Conservation (phyloP, 192 early-diverging fungal genomes). For the Pilobolus umbonatus region DNA sequence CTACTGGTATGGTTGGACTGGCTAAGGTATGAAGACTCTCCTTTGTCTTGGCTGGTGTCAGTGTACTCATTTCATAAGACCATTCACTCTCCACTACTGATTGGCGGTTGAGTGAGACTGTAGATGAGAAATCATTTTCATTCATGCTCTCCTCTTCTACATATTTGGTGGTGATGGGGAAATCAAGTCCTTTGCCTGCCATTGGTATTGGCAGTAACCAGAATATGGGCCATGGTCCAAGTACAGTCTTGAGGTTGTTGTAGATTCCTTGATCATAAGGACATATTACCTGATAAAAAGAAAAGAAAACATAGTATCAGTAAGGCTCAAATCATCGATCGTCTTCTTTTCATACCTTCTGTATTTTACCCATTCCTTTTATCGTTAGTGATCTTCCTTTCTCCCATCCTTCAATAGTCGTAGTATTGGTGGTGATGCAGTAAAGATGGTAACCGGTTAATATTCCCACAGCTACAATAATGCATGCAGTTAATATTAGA, state of each 20-base stretch:
- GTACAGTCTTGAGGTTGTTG: conserved; percentile 67
- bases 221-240: conserved; percentile 58
- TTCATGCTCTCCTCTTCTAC: conserved; percentile 2
- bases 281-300: conserved; percentile 44
- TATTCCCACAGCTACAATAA: conserved; percentile 66
- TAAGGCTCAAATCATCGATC: not conserved
- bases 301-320: not conserved
- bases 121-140: not conserved
- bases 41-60: conserved; percentile 5
- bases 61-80: not conserved
- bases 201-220: conserved; percentile 75
- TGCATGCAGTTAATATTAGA: conserved; percentile 60
- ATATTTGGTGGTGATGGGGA: conserved; percentile 44
- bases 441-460: conserved; percentile 69
- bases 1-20: conserved; percentile 14
- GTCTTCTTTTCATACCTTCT: conserved; percentile 32
- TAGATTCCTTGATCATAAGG: conserved; percentile 82
- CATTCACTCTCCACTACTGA: not conserved
- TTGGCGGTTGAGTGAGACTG: not conserved
- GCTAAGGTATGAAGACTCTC: not conserved
- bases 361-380: conserved; percentile 55
- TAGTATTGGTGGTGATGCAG: conserved; percentile 64
- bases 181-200: conserved; percentile 64
- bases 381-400: conserved; percentile 63
- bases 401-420: conserved; percentile 83